These are phyloP conservation scores for Stephanodiscus minutulus DNA, from an alignment of 108 stramenopile genomes.

Conservation along the genomic window DNA sequence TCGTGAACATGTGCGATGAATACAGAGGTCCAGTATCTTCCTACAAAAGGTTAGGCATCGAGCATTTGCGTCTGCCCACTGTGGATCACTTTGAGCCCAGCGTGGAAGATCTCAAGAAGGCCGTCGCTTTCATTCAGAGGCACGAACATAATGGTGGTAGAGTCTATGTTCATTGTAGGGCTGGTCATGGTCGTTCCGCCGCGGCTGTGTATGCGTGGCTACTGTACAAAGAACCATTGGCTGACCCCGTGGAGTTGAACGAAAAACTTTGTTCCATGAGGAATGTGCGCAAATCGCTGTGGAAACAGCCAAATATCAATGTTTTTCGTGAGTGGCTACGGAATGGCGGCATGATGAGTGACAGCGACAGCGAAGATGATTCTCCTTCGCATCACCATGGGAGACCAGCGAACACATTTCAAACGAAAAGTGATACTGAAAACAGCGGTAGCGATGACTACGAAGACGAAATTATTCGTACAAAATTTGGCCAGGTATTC, in stretches of 20 bases:
- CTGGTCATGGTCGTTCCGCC: slow-evolving; percentile 84
- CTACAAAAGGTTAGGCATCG: slow-evolving; percentile 72
- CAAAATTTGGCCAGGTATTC: slow-evolving; percentile 29
- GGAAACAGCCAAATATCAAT: slow-evolving; percentile 74
- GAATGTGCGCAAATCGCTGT: slow-evolving; percentile 71
- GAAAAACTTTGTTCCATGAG: slow-evolving; percentile 59
- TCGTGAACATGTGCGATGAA: slow-evolving; percentile 88
- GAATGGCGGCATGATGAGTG: slow-evolving; percentile 31
- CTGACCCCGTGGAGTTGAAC: slow-evolving; percentile 69
- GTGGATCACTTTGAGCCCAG: slow-evolving; percentile 88
- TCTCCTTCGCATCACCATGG: background rate
- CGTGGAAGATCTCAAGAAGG: slow-evolving; percentile 66
- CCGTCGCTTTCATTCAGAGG: slow-evolving; percentile 73
- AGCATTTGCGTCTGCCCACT: slow-evolving; percentile 74
- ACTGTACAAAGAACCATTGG: slow-evolving; percentile 53
- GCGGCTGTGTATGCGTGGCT: slow-evolving; percentile 85
- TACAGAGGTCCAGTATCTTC: slow-evolving; percentile 65
- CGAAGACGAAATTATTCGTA: background rate
- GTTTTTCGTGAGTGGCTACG: slow-evolving; percentile 56
- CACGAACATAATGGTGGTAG: slow-evolving; percentile 53
- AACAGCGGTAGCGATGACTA: background rate
- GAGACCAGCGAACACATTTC: background rate
- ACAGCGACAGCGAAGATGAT: slow-evolving; percentile 21
- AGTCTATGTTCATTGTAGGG: slow-evolving; percentile 88
- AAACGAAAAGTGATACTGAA: background rate